Conservation (phyloP, 352 stramenopile genomes). For the Phytopythium helicoides region DNA sequence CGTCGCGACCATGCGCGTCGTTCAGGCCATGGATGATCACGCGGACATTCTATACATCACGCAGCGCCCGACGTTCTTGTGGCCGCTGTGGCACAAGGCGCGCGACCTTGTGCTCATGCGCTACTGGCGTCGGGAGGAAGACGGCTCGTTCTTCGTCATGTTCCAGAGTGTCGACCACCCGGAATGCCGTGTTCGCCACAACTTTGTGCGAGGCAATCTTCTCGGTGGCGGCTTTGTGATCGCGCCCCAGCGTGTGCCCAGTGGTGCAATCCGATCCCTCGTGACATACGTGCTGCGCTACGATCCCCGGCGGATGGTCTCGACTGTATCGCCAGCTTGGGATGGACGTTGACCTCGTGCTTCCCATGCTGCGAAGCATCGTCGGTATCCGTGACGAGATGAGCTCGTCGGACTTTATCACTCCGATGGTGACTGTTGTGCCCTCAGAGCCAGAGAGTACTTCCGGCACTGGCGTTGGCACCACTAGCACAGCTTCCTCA, state of each 20-base stretch:
- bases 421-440: slow-evolving; percentile 74
- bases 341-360: slow-evolving; percentile 84
- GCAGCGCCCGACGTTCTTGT: slow-evolving; percentile 80
- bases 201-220: slow-evolving; percentile 80
- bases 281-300: slow-evolving; percentile 84
- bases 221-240: slow-evolving; percentile 84
- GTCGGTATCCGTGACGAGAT: slow-evolving; percentile 87
- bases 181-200: slow-evolving; percentile 82
- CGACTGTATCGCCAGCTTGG: slow-evolving; percentile 86
- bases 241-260: slow-evolving; percentile 77
- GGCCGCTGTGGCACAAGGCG: slow-evolving; percentile 85
- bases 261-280: slow-evolving; percentile 72
- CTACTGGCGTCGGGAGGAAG: slow-evolving; percentile 87
- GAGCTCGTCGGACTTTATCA: slow-evolving; percentile 82
- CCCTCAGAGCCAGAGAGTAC: slow-evolving; percentile 9
- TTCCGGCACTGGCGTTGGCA: not conserved
- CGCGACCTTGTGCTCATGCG: slow-evolving; percentile 86
- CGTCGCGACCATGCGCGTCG: slow-evolving; percentile 75
- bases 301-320: slow-evolving; percentile 76
- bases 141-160: slow-evolving; percentile 90
- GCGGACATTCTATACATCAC: slow-evolving; percentile 89
- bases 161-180: slow-evolving; percentile 88
- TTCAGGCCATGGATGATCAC: slow-evolving; percentile 87
- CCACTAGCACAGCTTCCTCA: not conserved
- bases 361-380: slow-evolving; percentile 84